A percentile compares a stretch with the other conserved stretches of the same genome.
Evolutionary conservation across 2,329 filamentous ascomycete species (phyloP).

Genomic region (Emergomyces africanus): DNA sequence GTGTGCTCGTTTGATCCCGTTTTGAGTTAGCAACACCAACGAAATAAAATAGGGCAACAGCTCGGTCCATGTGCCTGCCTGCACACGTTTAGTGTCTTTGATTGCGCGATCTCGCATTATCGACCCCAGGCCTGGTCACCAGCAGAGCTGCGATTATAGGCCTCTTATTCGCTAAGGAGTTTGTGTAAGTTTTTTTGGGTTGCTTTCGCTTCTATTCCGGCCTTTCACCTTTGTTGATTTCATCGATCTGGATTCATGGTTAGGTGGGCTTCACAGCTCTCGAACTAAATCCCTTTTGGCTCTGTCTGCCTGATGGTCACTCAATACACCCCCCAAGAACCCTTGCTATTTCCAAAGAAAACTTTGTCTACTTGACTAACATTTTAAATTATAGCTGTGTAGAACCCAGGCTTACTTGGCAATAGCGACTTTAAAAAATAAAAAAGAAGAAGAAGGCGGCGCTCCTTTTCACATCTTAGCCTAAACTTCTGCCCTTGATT

Average conservation of each 20-base stretch:
- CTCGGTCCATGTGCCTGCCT: background rate
- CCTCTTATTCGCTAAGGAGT: background rate
- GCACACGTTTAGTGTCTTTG: background rate
- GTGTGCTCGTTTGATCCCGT: background rate
- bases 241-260: background rate
- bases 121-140: no score
- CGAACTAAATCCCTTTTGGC: background rate
- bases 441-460: background rate
- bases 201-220: background rate
- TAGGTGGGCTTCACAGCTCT: background rate
- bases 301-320: background rate
- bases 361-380: background rate
- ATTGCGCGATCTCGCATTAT: background rate
- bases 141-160: background rate
- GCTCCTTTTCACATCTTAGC: background rate
- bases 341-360: background rate
- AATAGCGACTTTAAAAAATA: background rate
- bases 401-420: background rate
- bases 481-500: background rate
- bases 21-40: background rate
- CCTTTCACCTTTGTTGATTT: background rate
- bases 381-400: background rate
- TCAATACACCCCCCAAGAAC: background rate
- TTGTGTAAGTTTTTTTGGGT: background rate
- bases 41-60: background rate